A percentile compares a stretch with the other conserved stretches of the same genome.
Conservation (phyloP, 2,329 filamentous ascomycete genomes). For the Aureobasidium sp. region DNA sequence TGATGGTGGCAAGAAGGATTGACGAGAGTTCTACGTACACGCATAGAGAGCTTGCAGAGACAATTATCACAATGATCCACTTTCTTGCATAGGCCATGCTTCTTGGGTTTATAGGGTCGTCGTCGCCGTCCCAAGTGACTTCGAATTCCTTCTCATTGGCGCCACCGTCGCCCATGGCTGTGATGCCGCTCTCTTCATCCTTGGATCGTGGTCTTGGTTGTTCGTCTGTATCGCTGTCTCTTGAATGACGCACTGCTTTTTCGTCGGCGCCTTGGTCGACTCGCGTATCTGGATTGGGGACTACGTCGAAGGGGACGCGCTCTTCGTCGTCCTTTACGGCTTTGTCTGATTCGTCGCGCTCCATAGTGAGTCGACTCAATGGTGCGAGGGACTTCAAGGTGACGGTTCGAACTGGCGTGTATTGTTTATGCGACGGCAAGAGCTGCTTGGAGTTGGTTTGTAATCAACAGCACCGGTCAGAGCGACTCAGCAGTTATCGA, state of each 20-base stretch:
- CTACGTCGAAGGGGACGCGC: conserved; percentile 10
- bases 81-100: conserved; percentile 58
- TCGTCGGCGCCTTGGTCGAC: background rate
- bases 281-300: background rate
- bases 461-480: background rate
- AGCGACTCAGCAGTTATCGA: background rate
- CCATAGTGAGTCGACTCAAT: background rate
- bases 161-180: background rate
- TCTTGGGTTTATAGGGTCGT: conserved; percentile 67
- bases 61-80: conserved; percentile 71
- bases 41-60: conserved; percentile 68
- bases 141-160: conserved; percentile 46
- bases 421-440: background rate
- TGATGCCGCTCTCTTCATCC: conserved; percentile 14
- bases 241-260: background rate
- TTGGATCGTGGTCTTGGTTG: background rate
- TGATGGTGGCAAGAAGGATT: background rate
- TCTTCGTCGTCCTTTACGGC: background rate
- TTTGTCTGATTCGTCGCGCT: background rate
- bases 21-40: conserved; percentile 38
- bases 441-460: background rate
- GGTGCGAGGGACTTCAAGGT: background rate
- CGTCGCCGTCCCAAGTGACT: conserved; percentile 68
- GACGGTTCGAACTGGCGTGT: background rate
- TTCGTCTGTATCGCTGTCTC: conserved; percentile 1